phyloP scores from a whole-genome alignment of 208 protist species.

The Tritrichomonas foetus region DNA sequence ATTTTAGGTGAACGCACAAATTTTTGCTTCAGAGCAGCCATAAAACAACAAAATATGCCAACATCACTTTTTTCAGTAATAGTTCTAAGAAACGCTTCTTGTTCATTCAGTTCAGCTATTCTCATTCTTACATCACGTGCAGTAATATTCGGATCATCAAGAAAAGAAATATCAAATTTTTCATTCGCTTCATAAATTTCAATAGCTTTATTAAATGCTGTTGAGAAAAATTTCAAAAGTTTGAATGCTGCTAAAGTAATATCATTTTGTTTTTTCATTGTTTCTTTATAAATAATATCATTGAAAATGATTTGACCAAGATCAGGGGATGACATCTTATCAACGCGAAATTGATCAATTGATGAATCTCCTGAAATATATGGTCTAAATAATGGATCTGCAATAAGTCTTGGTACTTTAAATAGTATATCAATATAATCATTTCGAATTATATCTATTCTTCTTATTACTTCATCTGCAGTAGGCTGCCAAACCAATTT shows the following conservation, averaged over 20 bases:
- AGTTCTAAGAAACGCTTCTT: not conserved
- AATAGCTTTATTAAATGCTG: not conserved
- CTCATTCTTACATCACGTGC: not conserved
- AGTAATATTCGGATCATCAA: not conserved
- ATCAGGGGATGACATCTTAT: not conserved
- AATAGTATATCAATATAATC: conserved; percentile 3
- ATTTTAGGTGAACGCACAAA: not conserved
- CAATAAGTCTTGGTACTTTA: conserved; percentile 5
- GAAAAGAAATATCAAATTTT: not conserved
- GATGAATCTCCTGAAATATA: not conserved
- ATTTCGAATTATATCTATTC: not conserved
- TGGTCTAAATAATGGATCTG: not conserved
- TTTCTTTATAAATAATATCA: conserved; percentile 3
- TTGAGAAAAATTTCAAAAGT: not conserved
- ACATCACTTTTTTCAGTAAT: not conserved
- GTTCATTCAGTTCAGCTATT: not conserved
- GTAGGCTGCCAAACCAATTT: not conserved
- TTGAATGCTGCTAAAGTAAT: not conserved
- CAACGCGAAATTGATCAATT: not conserved
- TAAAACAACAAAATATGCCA: conserved; percentile 14
- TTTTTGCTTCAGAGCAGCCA: not conserved
- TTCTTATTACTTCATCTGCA: not conserved
- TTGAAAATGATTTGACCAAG: not conserved
- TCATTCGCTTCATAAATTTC: not conserved
- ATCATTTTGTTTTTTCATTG: not conserved